Evolutionary conservation across 805 yeast species (phyloP), one percentile per base, ranked within the genome.

Genomic region (Candida silvatica): DNA sequence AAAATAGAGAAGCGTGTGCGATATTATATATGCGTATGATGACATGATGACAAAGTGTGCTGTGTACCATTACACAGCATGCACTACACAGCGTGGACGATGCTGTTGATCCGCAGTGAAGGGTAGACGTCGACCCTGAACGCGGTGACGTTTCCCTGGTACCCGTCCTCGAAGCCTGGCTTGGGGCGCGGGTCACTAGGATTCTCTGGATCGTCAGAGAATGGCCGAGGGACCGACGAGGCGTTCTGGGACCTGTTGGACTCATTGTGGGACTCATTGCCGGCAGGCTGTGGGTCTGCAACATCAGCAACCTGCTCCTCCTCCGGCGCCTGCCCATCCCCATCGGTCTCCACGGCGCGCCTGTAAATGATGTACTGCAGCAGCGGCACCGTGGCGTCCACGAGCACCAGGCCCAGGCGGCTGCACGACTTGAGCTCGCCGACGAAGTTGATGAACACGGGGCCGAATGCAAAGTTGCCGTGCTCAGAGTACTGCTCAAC

Each of bases 401-500:
- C 28, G 1, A 34, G 4, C 2, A 52, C 16, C 3, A 54, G 23
- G 3, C 39, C 48, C 2, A 32, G 4, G 15, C 17, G 31, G 16
- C 30, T 36, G 3, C 36, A 19, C 4, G 38, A 26, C 14, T 39
- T 38, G 24, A 44, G 32, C 32, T 56, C 55, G 6, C 61, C 61
- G 9, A 56, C 43, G 17, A 56, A 35, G 33, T 52, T 47, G 31
- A 56, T 42, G 32, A 53, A 44, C 5, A 47, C 34, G 3, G 51
- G 40, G 9, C 42, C 39, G 34, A 47, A 43, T 3, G 30, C 32
- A 33, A 46, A 54, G 24, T 41, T 45, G 4, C 24, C 15, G 12
- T 19, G 16, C 7, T 32, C 16, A 11, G 30, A 24, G 15, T 32
- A 32, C n/a, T 17, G 18, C 11, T 15, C 23, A 16, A 32, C 2